Conservation (phyloP, 441 rosid species). For the Rhodomyrtus psidioides region DNA sequence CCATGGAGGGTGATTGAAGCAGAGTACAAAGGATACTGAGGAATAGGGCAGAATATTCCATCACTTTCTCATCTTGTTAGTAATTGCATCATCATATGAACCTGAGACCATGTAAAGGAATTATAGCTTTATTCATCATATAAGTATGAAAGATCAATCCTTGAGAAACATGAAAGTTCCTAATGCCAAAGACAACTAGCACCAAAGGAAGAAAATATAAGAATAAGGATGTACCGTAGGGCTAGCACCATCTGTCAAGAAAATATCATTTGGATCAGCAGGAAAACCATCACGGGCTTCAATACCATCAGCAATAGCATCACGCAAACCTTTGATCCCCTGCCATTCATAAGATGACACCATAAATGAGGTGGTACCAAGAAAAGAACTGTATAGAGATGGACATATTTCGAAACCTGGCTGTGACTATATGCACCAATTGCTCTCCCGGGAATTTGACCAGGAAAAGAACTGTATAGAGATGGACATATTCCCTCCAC, state of each 20-base stretch:
- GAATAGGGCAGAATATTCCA: too few relatives aligned
- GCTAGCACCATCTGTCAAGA: conserved; percentile 96
- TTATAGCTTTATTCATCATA: neutral
- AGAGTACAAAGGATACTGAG: too few relatives aligned
- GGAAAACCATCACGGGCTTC: conserved; percentile 94
- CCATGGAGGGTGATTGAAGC: too few relatives aligned
- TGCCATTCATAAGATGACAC: conserved; percentile 4
- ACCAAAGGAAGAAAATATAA: neutral
- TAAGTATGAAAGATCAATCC: neutral
- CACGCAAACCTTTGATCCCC: conserved; percentile 96
- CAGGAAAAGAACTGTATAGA: too few relatives aligned
- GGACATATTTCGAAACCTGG: too few relatives aligned
- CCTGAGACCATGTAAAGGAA: conserved; percentile 28
- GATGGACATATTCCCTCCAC: too few relatives aligned
- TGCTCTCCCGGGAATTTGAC: too few relatives aligned
- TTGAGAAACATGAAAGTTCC: neutral
- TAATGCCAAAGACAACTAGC: neutral
- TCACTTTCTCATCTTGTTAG: too few relatives aligned
- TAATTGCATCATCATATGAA: conserved; percentile 97
- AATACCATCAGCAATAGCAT: conserved; percentile 82
- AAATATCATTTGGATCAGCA: conserved; percentile 79
- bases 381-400: too few relatives aligned
- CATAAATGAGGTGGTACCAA: too few relatives aligned
- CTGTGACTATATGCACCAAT: too few relatives aligned
- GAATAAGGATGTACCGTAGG: conserved; percentile 49